Evolutionary conservation across 2,329 filamentous ascomycete genomes (phyloP).

Genomic region (Aspergillus sp.): DNA sequence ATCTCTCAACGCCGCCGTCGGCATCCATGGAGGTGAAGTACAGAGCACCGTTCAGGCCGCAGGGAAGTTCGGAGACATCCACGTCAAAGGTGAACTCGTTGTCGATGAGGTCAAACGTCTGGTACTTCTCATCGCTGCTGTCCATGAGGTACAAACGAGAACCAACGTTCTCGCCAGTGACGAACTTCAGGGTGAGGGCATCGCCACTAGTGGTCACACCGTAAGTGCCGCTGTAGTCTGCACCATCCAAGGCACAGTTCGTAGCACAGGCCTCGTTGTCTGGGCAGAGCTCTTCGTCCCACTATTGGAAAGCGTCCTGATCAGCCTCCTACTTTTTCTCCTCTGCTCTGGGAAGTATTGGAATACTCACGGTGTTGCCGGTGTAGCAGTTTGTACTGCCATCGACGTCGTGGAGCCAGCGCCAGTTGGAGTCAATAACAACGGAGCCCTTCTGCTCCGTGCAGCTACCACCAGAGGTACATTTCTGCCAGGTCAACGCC

Average conservation of each 20-base stretch:
- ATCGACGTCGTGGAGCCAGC: conserved; percentile 52
- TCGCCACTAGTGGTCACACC: conserved; percentile 53
- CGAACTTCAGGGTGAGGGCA: conserved; percentile 49
- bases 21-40: conserved; percentile 63
- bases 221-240: conserved; percentile 53
- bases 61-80: conserved; percentile 66
- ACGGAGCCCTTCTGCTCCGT: conserved; percentile 53
- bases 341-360: background rate
- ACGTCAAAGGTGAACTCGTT: conserved; percentile 72
- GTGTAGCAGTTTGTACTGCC: conserved; percentile 57
- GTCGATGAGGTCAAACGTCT: conserved; percentile 63
- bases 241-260: conserved; percentile 59
- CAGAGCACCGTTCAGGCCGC: conserved; percentile 69
- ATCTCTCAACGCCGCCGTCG: conserved; percentile 57
- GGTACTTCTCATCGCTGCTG: conserved; percentile 58
- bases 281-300: conserved; percentile 50
- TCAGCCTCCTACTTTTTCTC: background rate
- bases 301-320: conserved; percentile 18
- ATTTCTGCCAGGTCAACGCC: conserved; percentile 53
- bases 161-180: conserved; percentile 44
- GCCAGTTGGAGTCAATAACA: conserved; percentile 59
- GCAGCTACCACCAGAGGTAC: conserved; percentile 53
- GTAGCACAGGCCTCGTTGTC: conserved; percentile 51
- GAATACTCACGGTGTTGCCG: conserved; percentile 42
- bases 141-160: conserved; percentile 64